Conservation (phyloP, 805 yeast species). For the Metschnikowia peoriensis region DNA sequence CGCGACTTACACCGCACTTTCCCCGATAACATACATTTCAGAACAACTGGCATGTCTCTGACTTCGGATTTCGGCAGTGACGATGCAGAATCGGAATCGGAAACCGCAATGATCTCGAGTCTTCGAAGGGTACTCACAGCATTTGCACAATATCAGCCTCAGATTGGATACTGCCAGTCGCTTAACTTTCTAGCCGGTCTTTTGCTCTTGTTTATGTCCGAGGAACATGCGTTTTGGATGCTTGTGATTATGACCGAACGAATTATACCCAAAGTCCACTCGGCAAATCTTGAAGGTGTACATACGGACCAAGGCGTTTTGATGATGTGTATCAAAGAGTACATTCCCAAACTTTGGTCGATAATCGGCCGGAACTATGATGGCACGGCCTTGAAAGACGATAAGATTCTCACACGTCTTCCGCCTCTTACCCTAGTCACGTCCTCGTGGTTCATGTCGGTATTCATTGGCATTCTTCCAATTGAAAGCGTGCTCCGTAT, state of each 20-base stretch:
- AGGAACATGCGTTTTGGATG: conserved; percentile 95
- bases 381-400: conserved; percentile 39
- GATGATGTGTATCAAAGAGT: conserved; percentile 81
- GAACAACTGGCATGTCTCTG: conserved; percentile 20
- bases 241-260: conserved; percentile 82
- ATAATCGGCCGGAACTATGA: conserved; percentile 41
- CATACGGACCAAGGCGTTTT: conserved; percentile 93
- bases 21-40: conserved; percentile 87
- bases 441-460: conserved; percentile 97
- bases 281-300: conserved; percentile 87
- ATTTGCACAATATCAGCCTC: conserved; percentile 82
- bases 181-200: conserved; percentile 90
- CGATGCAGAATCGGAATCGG: conserved; percentile 47
- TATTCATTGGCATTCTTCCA: conserved; percentile 89
- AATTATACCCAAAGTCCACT: conserved; percentile 89
- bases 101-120: conserved; percentile 50
- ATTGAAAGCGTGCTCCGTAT: conserved; percentile 83
- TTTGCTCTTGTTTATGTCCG: conserved; percentile 78
- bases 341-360: conserved; percentile 78
- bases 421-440: conserved; percentile 94
- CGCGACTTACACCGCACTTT: conserved; percentile 91
- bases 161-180: conserved; percentile 94
- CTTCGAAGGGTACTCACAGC: conserved; percentile 79
- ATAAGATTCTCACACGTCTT: conserved; percentile 62
- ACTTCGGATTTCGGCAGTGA: conserved; percentile 3